Evolutionary conservation across 805 yeast species (phyloP).

Genomic region (Candida sanyiensis): DNA sequence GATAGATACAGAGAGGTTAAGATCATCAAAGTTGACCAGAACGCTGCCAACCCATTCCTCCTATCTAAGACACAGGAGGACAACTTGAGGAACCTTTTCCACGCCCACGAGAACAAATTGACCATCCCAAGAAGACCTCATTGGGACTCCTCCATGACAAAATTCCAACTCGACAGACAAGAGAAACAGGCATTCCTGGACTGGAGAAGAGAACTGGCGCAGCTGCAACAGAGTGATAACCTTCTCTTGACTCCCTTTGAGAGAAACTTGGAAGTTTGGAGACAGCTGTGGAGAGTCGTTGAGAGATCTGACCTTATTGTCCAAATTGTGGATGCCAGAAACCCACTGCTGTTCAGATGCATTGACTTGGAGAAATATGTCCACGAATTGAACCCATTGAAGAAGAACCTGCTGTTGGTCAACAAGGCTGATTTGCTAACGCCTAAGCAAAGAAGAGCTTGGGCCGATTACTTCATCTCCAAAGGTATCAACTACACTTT

Average conservation of each 20-base stretch:
- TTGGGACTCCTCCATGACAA: constrained; percentile 73
- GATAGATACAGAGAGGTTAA: constrained; percentile 79
- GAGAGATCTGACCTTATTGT: constrained; percentile 92
- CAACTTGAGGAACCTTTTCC: constrained; percentile 54
- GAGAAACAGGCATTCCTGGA: constrained; percentile 88
- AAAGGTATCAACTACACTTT: constrained; percentile 78
- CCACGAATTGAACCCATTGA: constrained; percentile 64
- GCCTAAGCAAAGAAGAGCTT: constrained; percentile 64
- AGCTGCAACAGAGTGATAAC: constrained; percentile 77
- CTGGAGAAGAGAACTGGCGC: constrained; percentile 91
- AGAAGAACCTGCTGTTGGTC: constrained; percentile 75
- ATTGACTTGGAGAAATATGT: constrained; percentile 83
- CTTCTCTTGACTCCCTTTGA: constrained; percentile 92
- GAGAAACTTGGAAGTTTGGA: constrained; percentile 96
- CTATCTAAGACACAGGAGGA: constrained; percentile 63
- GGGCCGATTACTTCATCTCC: constrained; percentile 80
- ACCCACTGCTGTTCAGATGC: constrained; percentile 86
- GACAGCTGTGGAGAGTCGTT: constrained; percentile 95
- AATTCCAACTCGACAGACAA: constrained; percentile 70
- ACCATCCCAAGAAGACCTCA: constrained; percentile 90
- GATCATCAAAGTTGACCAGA: constrained; percentile 66
- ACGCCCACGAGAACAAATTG: constrained; percentile 61
- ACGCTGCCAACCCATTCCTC: constrained; percentile 46
- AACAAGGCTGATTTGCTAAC: constrained; percentile 91
- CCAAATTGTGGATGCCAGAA: constrained; percentile 96